Evolutionary conservation across 306 rosid genomes (phyloP), one percentile per base, ranked within the genome.

Genomic region (Datisca glomerata): DNA sequence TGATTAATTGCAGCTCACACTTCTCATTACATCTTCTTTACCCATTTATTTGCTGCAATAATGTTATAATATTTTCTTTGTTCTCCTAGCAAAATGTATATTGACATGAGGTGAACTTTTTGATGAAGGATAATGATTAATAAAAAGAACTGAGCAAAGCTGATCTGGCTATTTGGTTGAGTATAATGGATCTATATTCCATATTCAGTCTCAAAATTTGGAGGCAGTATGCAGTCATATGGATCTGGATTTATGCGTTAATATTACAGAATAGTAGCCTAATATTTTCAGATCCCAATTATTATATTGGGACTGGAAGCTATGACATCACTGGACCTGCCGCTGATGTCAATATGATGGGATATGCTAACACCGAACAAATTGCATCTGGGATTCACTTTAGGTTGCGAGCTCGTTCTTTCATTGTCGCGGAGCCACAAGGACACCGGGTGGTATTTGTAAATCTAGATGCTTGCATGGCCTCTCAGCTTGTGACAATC

Each of bases 271-370:
- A 20, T 51, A 4, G 36, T 21, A 11, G 16, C 45, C 49, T 22
- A 42, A 54, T 28, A 3, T n/a, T 51, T 7, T 68, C 78, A 7
- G 60, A 62, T 47, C 71, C 96, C 32, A 54, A 69, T 27, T 82
- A 82, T 55, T 69, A 71, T 82, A 48, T 82, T 63, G 96, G 96
- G 28, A 61, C 82, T 28, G 94, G 93, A 40, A 82, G 97, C 72
- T 79, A 74, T 66, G 97, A 82, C 51, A 79, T 87, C 41, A 87
- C 97, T 16, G 97, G 97, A 8, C 97, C 97, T 24, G 97, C 94
- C 0, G 93, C 97, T 55, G 94, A 87, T 67, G 94, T 74, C 47
- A 87, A 82, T 47, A 69, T 87, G 97, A 80, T 82, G 94, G 94
- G 94, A 41, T 87, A 87, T 51, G 87, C 94, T 18, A 82, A 87